phyloP scores from a whole-genome alignment of 257 asterid genomes.

The Solanum gracilifrons region DNA sequence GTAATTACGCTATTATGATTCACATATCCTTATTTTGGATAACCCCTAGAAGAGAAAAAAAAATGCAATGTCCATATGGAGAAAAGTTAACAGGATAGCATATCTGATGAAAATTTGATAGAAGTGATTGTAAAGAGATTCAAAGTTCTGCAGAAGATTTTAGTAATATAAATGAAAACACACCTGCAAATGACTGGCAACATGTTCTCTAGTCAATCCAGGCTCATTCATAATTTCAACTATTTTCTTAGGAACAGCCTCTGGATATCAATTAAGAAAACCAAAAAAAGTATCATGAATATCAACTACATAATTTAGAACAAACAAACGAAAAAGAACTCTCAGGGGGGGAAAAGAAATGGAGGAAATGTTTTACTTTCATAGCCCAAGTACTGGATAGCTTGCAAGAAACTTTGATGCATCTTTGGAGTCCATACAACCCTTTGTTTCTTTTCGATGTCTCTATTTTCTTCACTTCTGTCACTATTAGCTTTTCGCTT shows the following conservation, averaged over 20 bases:
- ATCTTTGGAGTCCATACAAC: constrained; percentile 54
- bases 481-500: constrained; percentile 8
- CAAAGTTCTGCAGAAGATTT: neutral
- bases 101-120: neutral
- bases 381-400: constrained; percentile 32
- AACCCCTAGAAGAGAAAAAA: neutral
- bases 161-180: neutral
- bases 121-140: neutral
- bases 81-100: neutral
- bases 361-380: constrained; percentile 28
- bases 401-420: constrained; percentile 57
- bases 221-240: constrained; percentile 56
- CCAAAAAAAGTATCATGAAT: neutral
- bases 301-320: neutral
- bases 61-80: neutral
- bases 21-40: neutral
- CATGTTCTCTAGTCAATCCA: constrained; percentile 58
- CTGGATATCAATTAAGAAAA: constrained; percentile 13
- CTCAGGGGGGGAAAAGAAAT: neutral
- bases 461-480: constrained; percentile 2
- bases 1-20: neutral
- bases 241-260: constrained; percentile 64
- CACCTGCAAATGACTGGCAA: constrained; percentile 90
- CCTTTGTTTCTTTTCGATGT: constrained; percentile 34
- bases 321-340: neutral